phyloP scores from a whole-genome alignment of 805 yeast genomes.

The Candida tibetensis region DNA sequence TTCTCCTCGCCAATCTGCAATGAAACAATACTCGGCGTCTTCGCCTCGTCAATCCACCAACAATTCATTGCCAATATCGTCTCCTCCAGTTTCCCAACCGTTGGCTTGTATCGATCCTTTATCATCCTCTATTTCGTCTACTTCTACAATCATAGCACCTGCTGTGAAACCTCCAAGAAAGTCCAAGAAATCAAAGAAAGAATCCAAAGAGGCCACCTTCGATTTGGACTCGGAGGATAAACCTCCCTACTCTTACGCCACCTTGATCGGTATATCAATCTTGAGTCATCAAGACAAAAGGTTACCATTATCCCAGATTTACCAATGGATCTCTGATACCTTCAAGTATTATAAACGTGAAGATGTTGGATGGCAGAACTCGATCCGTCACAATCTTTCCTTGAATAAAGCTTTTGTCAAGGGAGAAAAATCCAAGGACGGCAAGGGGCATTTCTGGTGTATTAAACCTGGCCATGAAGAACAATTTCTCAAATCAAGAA shows the following conservation, averaged over 20 bases:
- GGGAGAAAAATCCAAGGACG: conserved; percentile 86
- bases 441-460: conserved; percentile 92
- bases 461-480: conserved; percentile 80
- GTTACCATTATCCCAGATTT: conserved; percentile 61
- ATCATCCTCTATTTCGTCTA: conserved; percentile 8
- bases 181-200: conserved; percentile 27
- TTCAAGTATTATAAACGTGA: conserved; percentile 79
- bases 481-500: conserved; percentile 67
- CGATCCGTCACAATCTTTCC: conserved; percentile 90
- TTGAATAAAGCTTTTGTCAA: conserved; percentile 90
- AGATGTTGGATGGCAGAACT: conserved; percentile 97
- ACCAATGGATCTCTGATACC: conserved; percentile 86
- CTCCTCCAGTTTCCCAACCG: conserved; percentile 11
- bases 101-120: conserved; percentile 14
- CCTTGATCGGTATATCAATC: conserved; percentile 89
- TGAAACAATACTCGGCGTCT: neutral
- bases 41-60: neutral
- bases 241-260: conserved; percentile 94
- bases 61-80: neutral
- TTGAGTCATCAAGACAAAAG: conserved; percentile 62
- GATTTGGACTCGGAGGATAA: conserved; percentile 58
- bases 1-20: conserved; percentile 41
- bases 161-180: conserved; percentile 13
- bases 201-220: conserved; percentile 32
- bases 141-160: neutral